Conservation (phyloP, 192 early-diverging fungal species). For the Gamsiella multidivaricata region DNA sequence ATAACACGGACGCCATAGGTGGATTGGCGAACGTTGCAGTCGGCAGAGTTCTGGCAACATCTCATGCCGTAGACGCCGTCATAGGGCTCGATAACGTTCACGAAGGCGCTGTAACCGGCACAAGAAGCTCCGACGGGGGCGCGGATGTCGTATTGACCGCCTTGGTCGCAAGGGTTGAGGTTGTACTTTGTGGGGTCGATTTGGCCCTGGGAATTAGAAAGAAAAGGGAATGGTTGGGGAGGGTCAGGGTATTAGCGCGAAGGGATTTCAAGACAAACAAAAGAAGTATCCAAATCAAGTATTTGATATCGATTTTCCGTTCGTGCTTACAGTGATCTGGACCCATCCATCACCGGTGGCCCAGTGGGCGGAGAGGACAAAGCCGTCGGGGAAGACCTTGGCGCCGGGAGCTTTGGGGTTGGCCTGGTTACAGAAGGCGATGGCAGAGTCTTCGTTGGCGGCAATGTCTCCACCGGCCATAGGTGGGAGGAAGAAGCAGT, state of each 20-base stretch:
- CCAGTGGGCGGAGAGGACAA: conserved; percentile 59
- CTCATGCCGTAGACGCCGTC: conserved; percentile 58
- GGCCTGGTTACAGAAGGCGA: conserved; percentile 58
- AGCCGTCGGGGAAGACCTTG: conserved; percentile 53
- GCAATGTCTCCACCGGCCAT: conserved; percentile 50
- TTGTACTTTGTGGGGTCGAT: conserved; percentile 42
- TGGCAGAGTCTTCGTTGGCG: conserved; percentile 56
- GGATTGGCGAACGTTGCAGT: conserved; percentile 23
- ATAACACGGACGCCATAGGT: conserved; percentile 26
- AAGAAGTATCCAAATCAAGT: no score
- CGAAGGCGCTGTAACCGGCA: conserved; percentile 54
- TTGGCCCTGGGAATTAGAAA: conserved; percentile 23
- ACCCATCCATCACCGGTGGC: conserved; percentile 55
- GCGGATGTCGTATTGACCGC: conserved; percentile 36
- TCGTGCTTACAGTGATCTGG: conserved; percentile 64
- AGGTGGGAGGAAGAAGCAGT: conserved; percentile 51
- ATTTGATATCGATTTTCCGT: no score
- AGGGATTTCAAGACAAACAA: no score
- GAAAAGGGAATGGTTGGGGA: background rate
- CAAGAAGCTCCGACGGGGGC: conserved; percentile 54
- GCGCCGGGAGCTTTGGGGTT: conserved; percentile 56
- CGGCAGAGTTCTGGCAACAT: conserved; percentile 54
- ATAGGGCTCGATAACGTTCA: conserved; percentile 57
- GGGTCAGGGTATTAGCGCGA: background rate
- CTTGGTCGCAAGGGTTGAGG: conserved; percentile 35